A percentile compares a stretch with the other conserved stretches of the same genome.
Conservation (phyloP, 306 rosid genomes). For the Vigna unguiculata region DNA sequence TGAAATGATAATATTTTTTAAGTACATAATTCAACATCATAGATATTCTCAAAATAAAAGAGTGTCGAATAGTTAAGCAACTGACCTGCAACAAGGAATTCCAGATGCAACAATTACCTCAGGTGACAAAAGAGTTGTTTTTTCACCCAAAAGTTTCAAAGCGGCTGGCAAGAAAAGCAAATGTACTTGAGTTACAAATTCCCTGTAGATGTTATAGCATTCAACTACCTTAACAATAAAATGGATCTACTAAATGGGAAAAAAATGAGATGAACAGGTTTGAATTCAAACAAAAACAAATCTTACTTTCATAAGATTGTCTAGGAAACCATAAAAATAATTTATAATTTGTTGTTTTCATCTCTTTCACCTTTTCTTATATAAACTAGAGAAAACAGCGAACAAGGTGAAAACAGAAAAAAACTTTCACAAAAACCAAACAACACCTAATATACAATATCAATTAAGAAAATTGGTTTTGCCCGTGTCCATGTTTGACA, state of each 20-base stretch:
- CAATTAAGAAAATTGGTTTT: background rate
- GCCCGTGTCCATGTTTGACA: background rate
- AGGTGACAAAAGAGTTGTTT: constrained; percentile 91
- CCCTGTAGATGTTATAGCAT: constrained; percentile 47
- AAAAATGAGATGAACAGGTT: constrained; percentile 33
- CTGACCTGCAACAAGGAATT: constrained; percentile 98
- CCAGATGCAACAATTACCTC: constrained; percentile 78
- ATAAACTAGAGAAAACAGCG: too few species aligned
- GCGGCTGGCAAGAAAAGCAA: constrained; percentile 91
- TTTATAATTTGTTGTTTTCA: too few species aligned
- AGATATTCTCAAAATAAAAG: constrained; percentile 27
- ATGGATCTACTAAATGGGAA: constrained; percentile 22
- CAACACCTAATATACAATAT: background rate
- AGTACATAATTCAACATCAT: constrained; percentile 10
- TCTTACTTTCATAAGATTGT: background rate
- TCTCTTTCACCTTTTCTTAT: background rate
- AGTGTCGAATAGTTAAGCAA: constrained; percentile 39
- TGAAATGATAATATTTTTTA: constrained; percentile 31
- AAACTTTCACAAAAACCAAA: too few species aligned
- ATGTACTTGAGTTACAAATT: constrained; percentile 60
- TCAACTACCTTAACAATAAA: constrained; percentile 35
- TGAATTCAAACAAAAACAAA: constrained; percentile 12
- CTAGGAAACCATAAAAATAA: background rate
- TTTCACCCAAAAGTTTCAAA: constrained; percentile 88
- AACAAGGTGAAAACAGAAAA: too few species aligned